Evolutionary conservation across 2,329 filamentous ascomycete species (phyloP).

Genomic region (Beauveria asiatica): DNA sequence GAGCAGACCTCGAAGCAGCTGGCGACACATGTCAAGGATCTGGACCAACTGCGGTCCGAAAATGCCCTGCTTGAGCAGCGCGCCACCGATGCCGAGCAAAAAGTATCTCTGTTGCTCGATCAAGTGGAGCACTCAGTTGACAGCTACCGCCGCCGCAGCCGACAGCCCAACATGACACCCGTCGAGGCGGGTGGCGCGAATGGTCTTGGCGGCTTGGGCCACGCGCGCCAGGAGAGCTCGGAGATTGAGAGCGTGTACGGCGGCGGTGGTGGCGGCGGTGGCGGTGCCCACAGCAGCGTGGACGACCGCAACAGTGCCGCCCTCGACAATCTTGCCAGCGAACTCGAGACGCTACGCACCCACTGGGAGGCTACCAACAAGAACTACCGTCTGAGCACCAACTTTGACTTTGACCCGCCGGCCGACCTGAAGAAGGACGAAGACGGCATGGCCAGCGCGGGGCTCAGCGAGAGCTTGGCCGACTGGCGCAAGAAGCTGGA

Average conservation of each 20-base stretch:
- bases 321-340: slow-evolving; percentile 82
- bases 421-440: slow-evolving; percentile 34
- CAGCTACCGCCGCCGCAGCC: slow-evolving; percentile 77
- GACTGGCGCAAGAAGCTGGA: slow-evolving; percentile 77
- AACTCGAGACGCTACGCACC: slow-evolving; percentile 79
- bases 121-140: slow-evolving; percentile 92
- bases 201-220: slow-evolving; percentile 28
- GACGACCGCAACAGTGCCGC: slow-evolving; percentile 55
- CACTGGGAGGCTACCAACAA: slow-evolving; percentile 97
- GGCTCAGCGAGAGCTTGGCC: slow-evolving; percentile 62
- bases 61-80: slow-evolving; percentile 74
- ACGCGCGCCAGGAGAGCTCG: slow-evolving; percentile 47
- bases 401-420: slow-evolving; percentile 71
- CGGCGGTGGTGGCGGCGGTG: neutral
- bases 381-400: slow-evolving; percentile 82
- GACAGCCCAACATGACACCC: slow-evolving; percentile 45
- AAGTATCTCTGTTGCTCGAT: slow-evolving; percentile 85
- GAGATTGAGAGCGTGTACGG: slow-evolving; percentile 55
- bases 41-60: slow-evolving; percentile 76
- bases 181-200: slow-evolving; percentile 34
- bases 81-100: slow-evolving; percentile 82
- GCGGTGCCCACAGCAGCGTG: slow-evolving; percentile 30
- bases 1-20: slow-evolving; percentile 54
- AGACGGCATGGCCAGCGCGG: slow-evolving; percentile 31
- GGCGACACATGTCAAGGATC: slow-evolving; percentile 50